Percentiles rank a stretch among this genome's conserved stretches.
Evolutionary conservation across 2,329 filamentous ascomycete species (phyloP).

Genomic region (Ceratocystis alfenasii): DNA sequence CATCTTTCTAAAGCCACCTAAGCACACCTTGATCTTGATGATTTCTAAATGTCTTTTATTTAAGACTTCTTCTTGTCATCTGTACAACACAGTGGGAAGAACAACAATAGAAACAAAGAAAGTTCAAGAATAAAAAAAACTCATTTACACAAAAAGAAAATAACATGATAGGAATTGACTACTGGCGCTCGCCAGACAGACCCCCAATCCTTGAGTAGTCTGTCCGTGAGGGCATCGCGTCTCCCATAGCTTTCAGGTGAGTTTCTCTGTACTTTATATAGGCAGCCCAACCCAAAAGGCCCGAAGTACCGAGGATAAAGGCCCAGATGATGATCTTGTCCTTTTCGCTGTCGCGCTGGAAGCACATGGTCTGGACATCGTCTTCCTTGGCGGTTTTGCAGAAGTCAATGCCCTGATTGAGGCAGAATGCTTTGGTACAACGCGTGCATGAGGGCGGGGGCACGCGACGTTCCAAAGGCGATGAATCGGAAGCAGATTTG

Average conservation of each 20-base stretch:
- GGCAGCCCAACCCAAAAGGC: constrained; percentile 49
- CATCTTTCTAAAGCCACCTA: no score
- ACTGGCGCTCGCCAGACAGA: background rate
- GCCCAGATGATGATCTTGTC: constrained; percentile 55
- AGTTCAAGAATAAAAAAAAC: background rate
- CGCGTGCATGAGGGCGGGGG: constrained; percentile 40
- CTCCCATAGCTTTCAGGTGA: background rate
- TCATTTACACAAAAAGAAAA: background rate
- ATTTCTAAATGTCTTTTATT: no score
- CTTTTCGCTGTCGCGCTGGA: constrained; percentile 55
- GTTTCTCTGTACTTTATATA: constrained; percentile 25
- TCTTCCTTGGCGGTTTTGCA: constrained; percentile 51
- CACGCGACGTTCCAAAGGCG: constrained; percentile 25
- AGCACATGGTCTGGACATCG: constrained; percentile 51
- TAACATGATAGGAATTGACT: background rate
- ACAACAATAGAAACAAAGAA: background rate
- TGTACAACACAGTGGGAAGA: background rate
- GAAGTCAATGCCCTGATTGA: constrained; percentile 47
- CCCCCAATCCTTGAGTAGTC: constrained; percentile 14
- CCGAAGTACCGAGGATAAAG: constrained; percentile 48
- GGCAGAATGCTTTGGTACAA: constrained; percentile 55
- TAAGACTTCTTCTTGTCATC: background rate
- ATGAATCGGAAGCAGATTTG: constrained; percentile 13
- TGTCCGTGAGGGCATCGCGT: constrained; percentile 3
- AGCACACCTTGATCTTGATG: no score